Conservation (phyloP, 2,329 filamentous ascomycete species). For the Pyrenochaeta sp. region DNA sequence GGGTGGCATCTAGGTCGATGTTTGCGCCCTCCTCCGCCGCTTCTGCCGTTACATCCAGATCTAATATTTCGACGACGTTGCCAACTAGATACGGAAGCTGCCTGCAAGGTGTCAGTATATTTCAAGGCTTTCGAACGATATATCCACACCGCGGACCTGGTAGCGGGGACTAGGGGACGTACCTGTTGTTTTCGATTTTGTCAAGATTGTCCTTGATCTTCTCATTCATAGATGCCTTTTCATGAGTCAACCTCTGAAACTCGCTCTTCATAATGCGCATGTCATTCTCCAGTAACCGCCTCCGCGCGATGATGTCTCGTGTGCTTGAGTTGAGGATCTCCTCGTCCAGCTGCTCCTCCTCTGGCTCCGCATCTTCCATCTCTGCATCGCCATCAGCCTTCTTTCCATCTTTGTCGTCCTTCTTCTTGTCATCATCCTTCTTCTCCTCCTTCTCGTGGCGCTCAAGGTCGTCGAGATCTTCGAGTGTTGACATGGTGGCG, state of each 20-base stretch:
- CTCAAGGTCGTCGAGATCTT: constrained; percentile 91
- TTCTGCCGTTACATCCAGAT: constrained; percentile 94
- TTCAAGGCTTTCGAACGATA: background rate
- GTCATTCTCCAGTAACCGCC: constrained; percentile 94
- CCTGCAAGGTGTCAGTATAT: constrained; percentile 57
- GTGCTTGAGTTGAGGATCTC: constrained; percentile 94
- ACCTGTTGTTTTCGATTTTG: constrained; percentile 99
- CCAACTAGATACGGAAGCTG: constrained; percentile 98
- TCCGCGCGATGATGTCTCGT: constrained; percentile 90
- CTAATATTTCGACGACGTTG: constrained; percentile 96
- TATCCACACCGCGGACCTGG: constrained; percentile 3
- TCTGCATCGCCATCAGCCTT: constrained; percentile 79
- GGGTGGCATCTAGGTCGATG: constrained; percentile 95
- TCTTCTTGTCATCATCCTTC: constrained; percentile 62
- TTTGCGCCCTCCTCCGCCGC: constrained; percentile 98
- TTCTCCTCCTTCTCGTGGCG: constrained; percentile 78
- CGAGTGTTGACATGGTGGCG: constrained; percentile 80
- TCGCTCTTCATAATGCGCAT: constrained; percentile 99
- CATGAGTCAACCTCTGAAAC: constrained; percentile 89
- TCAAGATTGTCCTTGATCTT: constrained; percentile 99
- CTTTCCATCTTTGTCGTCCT: constrained; percentile 64
- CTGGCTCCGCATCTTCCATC: constrained; percentile 82
- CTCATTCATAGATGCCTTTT: constrained; percentile 94
- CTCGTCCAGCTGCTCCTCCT: constrained; percentile 82
- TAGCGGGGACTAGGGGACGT: constrained; percentile 38